phyloP scores from a whole-genome alignment of 192 early-diverging fungal genomes.

The Coemansia sp. region DNA sequence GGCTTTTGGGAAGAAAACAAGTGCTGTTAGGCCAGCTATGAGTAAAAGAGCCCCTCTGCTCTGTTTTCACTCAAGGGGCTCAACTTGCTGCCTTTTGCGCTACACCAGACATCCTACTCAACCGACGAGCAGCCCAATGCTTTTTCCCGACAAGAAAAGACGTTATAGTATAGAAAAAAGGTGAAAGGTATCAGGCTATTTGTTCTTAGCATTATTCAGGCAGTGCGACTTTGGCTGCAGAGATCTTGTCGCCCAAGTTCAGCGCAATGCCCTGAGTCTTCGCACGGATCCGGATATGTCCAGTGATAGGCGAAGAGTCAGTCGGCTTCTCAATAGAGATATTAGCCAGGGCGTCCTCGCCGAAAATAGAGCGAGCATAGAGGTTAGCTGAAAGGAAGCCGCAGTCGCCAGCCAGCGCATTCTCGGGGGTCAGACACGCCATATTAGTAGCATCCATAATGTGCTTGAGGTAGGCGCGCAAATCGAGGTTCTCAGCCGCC shows the following conservation, averaged over 20 bases:
- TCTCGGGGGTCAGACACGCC: constrained; percentile 95
- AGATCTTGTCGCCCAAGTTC: constrained; percentile 83
- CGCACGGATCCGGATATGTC: constrained; percentile 95
- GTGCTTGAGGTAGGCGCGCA: constrained; percentile 85
- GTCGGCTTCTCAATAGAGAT: constrained; percentile 85
- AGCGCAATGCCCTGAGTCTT: constrained; percentile 99
- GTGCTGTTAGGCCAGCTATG: no score
- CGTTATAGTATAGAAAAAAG: neutral
- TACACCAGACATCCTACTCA: neutral
- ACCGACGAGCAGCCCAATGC: neutral
- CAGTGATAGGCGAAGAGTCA: constrained; percentile 73
- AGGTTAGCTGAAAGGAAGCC: constrained; percentile 97
- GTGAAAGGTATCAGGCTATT: neutral
- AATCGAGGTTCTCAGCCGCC: constrained; percentile 62
- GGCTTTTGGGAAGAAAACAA: no score
- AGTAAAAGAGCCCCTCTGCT: no score
- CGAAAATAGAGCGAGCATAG: constrained; percentile 95
- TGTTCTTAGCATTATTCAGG: neutral
- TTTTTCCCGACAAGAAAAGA: neutral
- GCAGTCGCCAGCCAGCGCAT: constrained; percentile 89
- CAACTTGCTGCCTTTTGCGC: no score
- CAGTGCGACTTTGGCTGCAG: constrained; percentile 45
- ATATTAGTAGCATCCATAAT: constrained; percentile 97
- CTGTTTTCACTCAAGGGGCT: no score
- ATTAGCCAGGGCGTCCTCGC: constrained; percentile 98